phyloP scores from a whole-genome alignment of 1,284 basidiomycete species.

The Marasmius sp. region DNA sequence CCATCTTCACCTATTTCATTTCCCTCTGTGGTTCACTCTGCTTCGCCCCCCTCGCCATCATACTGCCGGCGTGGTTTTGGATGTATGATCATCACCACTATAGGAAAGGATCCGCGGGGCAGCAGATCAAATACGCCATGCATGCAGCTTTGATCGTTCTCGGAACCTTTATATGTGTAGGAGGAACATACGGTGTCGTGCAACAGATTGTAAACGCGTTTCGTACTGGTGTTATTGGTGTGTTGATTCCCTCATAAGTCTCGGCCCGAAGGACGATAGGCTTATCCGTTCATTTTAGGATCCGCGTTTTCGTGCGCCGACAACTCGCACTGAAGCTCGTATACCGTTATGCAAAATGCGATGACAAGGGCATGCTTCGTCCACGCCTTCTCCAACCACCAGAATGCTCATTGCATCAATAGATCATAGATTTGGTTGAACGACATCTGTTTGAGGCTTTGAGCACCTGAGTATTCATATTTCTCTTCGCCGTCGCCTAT shows the following conservation, averaged over 20 bases:
- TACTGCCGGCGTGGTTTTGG: not conserved
- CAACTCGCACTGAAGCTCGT: too few species aligned
- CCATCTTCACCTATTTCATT: slow-evolving; percentile 1
- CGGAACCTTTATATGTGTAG: not conserved
- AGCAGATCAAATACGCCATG: not conserved
- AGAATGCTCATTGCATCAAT: too few species aligned
- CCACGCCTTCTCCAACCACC: too few species aligned
- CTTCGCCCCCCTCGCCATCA: not conserved
- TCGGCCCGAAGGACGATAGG: too few species aligned
- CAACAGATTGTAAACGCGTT: not conserved
- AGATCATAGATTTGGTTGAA: too few species aligned
- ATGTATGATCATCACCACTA: not conserved
- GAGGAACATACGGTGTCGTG: not conserved
- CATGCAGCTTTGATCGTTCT: not conserved
- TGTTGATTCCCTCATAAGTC: not conserved
- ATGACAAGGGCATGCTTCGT: too few species aligned
- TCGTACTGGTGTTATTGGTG: not conserved
- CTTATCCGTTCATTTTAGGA: too few species aligned
- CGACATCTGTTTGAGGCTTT: too few species aligned
- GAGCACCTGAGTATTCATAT: too few species aligned
- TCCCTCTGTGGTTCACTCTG: not conserved
- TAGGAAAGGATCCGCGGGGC: not conserved
- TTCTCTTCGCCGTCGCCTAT: too few species aligned
- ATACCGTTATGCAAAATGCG: too few species aligned
- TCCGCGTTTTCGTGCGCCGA: too few species aligned